A percentile compares a stretch with the other conserved stretches of the same genome.
Conservation (phyloP, 148 eudicot genomes). For the Camellia japonica region DNA sequence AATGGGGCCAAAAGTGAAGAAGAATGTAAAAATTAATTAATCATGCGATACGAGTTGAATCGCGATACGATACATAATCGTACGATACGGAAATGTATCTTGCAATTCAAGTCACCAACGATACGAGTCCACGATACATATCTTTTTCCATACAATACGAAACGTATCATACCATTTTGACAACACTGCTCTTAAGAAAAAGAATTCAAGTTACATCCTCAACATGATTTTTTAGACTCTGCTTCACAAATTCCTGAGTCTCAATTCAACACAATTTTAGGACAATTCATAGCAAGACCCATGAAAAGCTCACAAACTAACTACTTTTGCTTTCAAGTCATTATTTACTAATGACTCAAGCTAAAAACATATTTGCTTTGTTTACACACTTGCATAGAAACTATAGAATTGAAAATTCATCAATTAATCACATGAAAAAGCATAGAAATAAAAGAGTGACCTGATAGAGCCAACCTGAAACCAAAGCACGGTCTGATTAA, state of each 20-base stretch:
- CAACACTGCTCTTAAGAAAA: background rate
- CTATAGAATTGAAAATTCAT: background rate
- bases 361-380: background rate
- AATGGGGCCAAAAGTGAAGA: no score
- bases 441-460: slow-evolving; percentile 41
- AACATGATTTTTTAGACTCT: background rate
- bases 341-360: background rate
- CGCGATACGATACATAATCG: no score
- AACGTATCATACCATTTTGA: no score
- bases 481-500: slow-evolving; percentile 86
- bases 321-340: background rate
- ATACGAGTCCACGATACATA: no score
- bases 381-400: background rate
- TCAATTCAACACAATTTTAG: background rate
- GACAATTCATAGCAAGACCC: background rate
- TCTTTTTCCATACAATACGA: no score
- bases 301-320: no score
- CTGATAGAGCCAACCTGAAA: slow-evolving; percentile 98
- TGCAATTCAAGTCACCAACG: no score
- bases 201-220: background rate
- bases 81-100: no score
- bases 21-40: no score
- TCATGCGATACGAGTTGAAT: no score
- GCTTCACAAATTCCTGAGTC: background rate
- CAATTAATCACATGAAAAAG: background rate